phyloP scores from a whole-genome alignment of 768 basidiomycete genomes.

The Boletellus ananiceps region DNA sequence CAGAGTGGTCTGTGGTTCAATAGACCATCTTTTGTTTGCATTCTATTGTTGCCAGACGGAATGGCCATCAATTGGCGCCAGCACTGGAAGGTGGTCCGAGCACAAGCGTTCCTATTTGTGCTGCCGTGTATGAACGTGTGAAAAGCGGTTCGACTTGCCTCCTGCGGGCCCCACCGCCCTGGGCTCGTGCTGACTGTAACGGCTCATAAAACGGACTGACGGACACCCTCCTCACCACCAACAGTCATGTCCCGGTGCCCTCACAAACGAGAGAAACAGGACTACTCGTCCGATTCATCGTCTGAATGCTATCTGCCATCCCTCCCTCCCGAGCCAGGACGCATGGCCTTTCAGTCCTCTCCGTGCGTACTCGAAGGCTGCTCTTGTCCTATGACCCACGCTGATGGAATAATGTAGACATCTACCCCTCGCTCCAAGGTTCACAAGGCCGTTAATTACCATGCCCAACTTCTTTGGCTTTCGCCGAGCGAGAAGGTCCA shows the following conservation, averaged over 20 bases:
- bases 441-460: not conserved
- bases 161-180: not conserved
- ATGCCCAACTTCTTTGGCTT: not conserved
- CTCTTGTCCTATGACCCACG: not conserved
- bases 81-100: not conserved
- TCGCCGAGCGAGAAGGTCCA: not conserved
- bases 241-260: not conserved
- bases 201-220: too few relatives aligned
- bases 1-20: too few relatives aligned
- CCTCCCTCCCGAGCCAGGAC: not conserved
- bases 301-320: not conserved
- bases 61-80: too few relatives aligned
- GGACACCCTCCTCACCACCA: too few relatives aligned
- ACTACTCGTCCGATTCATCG: not conserved
- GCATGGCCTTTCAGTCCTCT: not conserved
- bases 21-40: too few relatives aligned
- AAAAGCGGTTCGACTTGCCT: not conserved
- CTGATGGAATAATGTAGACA: constrained; percentile 9
- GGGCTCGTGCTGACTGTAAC: not conserved
- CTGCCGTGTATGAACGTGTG: not conserved
- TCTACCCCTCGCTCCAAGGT: not conserved
- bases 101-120: not conserved
- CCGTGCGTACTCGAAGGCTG: constrained; percentile 1
- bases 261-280: not conserved
- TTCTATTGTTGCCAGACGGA: too few relatives aligned